A percentile compares a stretch with the other conserved stretches of the same genome.
Evolutionary conservation across 2,329 filamentous ascomycete genomes (phyloP).

Genomic region (Colletotrichum melonis): DNA sequence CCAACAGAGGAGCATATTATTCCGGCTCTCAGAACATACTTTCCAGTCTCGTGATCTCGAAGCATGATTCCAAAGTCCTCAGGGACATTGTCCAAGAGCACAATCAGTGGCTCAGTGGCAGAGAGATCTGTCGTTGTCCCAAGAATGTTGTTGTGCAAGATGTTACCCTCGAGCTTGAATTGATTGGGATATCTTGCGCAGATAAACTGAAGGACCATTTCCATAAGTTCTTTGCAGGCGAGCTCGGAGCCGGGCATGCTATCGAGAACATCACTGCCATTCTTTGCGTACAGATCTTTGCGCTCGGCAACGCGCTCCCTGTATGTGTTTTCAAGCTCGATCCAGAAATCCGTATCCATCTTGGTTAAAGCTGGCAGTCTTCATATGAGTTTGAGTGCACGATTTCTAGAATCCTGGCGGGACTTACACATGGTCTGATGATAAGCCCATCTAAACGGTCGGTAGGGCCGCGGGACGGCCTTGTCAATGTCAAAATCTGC

Average conservation of each 20-base stretch:
- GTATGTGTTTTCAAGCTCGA: slow-evolving; percentile 87
- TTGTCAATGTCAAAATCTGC: slow-evolving; percentile 74
- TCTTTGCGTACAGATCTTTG: slow-evolving; percentile 69
- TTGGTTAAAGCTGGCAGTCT: slow-evolving; percentile 70
- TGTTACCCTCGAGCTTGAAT: slow-evolving; percentile 70
- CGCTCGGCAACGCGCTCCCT: slow-evolving; percentile 74
- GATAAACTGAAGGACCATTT: slow-evolving; percentile 85
- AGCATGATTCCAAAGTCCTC: slow-evolving; percentile 87
- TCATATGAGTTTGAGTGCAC: slow-evolving; percentile 22
- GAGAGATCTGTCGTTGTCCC: slow-evolving; percentile 70
- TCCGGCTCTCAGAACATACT: slow-evolving; percentile 80
- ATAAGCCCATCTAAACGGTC: slow-evolving; percentile 86
- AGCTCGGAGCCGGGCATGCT: slow-evolving; percentile 80
- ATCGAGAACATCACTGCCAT: slow-evolving; percentile 74
- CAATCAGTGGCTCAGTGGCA: slow-evolving; percentile 71
- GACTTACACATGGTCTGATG: slow-evolving; percentile 91
- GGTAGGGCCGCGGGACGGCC: slow-evolving; percentile 79
- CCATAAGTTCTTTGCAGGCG: slow-evolving; percentile 88
- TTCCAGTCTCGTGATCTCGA: slow-evolving; percentile 76
- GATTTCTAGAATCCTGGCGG: not conserved
- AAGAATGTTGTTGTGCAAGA: slow-evolving; percentile 78
- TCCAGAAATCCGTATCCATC: slow-evolving; percentile 85
- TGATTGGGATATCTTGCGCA: slow-evolving; percentile 80
- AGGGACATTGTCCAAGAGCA: slow-evolving; percentile 81
- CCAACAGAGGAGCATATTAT: slow-evolving; percentile 83